A percentile compares a stretch with the other conserved stretches of the same genome.
Conservation (phyloP, 495 filamentous ascomycete species). For the Lophiostoma macrostomum region DNA sequence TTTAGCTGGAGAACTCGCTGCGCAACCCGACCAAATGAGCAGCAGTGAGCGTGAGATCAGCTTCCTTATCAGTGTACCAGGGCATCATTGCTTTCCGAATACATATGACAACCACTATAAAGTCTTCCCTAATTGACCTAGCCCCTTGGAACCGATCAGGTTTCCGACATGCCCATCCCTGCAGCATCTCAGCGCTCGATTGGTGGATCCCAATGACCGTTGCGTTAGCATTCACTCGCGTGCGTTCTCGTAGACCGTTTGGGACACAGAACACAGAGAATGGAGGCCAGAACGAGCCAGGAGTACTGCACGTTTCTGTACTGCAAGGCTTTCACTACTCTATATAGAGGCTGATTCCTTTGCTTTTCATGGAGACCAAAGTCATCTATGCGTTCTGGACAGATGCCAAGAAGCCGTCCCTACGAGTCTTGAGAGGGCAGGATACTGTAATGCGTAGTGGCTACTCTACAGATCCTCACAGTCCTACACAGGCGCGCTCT, state of each 20-base stretch:
- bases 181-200: neutral
- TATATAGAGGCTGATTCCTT: too few species aligned
- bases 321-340: too few species aligned
- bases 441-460: too few species aligned
- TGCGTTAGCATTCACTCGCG: neutral
- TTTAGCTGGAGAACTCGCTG: too few species aligned
- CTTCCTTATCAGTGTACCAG: slow-evolving; percentile 7
- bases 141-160: slow-evolving; percentile 16
- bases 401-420: too few species aligned
- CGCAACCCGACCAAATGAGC: too few species aligned
- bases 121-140: slow-evolving; percentile 5
- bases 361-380: too few species aligned
- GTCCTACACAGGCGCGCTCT: too few species aligned
- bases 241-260: neutral
- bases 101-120: neutral
- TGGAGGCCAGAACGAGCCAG: neutral
- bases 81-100: neutral
- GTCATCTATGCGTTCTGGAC: too few species aligned
- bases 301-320: too few species aligned
- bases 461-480: too few species aligned
- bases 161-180: slow-evolving; percentile 1
- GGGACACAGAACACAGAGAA: neutral
- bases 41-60: slow-evolving; percentile 7
- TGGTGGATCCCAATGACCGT: neutral
- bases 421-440: too few species aligned